Evolutionary conservation across 768 basidiomycete species (phyloP), one percentile per base, ranked within the genome.

Genomic region (Hebeloma cylindrosporum): DNA sequence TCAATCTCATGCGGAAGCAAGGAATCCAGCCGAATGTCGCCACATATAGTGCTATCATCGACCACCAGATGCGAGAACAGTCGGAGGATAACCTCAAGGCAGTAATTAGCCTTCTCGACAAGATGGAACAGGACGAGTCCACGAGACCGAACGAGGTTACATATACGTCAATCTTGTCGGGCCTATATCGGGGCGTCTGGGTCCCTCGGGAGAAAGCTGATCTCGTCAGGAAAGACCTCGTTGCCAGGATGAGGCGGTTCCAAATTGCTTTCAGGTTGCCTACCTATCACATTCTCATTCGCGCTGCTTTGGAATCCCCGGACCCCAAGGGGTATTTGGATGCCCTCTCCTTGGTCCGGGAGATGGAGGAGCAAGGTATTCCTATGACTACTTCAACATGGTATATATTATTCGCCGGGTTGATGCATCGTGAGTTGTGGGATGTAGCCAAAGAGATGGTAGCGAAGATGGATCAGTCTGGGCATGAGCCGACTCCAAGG

Each of bases 11-110:
- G 94, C 64, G 73, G 54, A 78, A 79, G 55, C 80, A 88, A 43
- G 83, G 83, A 16, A 68, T 94, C 29, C 61, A 77, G 51, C 82
- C 91, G 18, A 93, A 85, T 48, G 79, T 83, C 4, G 81, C 82
- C 20, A 83, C 85, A 9, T 89, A 87, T 62, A 88, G 79, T 9
- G 75, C 88, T 14, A 83, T 97, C 50, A 87, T 98, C 39, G 75
- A 85, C 52, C 73, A 83, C 43, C 81, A 89, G 41, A 70, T 93
- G 57, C 74, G 74, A 50, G 71, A 79, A 48, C 72, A 75, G 6
- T 74, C 71, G 29, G 71, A 74, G 39, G 63, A 70, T 22, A 74
- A 78, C 40, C 62, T 96, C 22, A 64, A 63, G 4, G 77, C 78
- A 2, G 89, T 84, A 1, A 67, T 93, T 54, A 70, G 78, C n/a